Evolutionary conservation across 2,329 filamentous ascomycete species (phyloP), one percentile per base, ranked within the genome.

Genomic region (Pseudopyricularia javanii): DNA sequence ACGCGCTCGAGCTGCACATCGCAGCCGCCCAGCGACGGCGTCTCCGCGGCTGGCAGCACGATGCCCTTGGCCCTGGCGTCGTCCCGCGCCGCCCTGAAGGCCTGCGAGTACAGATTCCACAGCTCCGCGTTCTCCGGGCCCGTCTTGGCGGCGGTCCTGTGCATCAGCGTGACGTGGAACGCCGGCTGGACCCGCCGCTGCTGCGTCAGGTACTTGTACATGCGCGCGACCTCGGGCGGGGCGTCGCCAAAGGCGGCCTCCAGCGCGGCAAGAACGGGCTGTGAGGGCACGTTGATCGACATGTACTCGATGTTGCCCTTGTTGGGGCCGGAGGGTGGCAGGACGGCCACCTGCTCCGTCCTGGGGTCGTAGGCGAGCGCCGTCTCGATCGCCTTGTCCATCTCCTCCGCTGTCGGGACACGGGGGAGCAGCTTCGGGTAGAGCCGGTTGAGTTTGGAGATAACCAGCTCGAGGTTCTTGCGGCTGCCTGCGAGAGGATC

Each of bases 101-200:
- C 2, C n/a, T 76, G 70, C 5, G 64, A 66, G 59, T 96, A 91
- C 53, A 75, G 78, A 52, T 84, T 70, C 93, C 93, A 98, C 52
- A 91, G 73, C 8, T 84, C 78, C 0, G 83, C 77, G 57, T 83
- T 68, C 30, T 83, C 69, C 40, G 74, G 73, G 9, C 80, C 71
- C 3, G 72, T 73, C 40, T 45, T 45, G 12, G 40, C 17, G 7
- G 15, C 33, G 11, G 84, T 82, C 48, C 85, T 83, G 67, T 98
- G 93, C 66, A 96, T 89, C 37, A 98, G 78, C 0, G 93, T 98
- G 54, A 98, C 88, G 65, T 98, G 93, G 66, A 97, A 98, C 40
- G 83, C 76, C n/a, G 76, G 64, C 67, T 97, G 91, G 6, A 97
- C 70, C 53, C 93, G 86, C 20, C 84, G 78, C 2, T 75, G 78